Evolutionary conservation across 306 rosid genomes (phyloP).

Genomic region (Prunus salicina): DNA sequence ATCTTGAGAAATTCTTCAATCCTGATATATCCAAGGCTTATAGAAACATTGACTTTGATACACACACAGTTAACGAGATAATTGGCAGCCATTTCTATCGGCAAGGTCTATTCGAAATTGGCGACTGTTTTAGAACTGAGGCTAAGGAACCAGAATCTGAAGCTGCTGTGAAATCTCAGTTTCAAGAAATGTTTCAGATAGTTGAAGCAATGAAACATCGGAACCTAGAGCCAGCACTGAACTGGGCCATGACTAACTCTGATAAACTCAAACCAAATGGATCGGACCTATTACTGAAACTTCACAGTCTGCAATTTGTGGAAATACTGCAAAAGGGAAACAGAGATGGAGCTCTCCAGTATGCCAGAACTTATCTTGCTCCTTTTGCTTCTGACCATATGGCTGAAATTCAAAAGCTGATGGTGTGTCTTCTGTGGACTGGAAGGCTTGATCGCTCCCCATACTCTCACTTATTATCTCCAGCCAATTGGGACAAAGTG

Average conservation of each 20-base stretch:
- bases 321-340: conserved; percentile 60
- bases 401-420: conserved; percentile 72
- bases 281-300: conserved; percentile 67
- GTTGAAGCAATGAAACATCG: conserved; percentile 67
- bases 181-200: conserved; percentile 74
- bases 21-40: conserved; percentile 92
- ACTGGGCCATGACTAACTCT: conserved; percentile 64
- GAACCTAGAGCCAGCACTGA: conserved; percentile 78
- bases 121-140: conserved; percentile 64
- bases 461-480: conserved; percentile 50
- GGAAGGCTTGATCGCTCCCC: conserved; percentile 89
- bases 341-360: conserved; percentile 62
- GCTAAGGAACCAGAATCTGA: conserved; percentile 62
- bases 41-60: conserved; percentile 64
- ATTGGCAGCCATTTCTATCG: conserved; percentile 80
- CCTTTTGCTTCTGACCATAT: conserved; percentile 55
- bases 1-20: conserved; percentile 71
- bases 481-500: conserved; percentile 65
- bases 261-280: conserved; percentile 64
- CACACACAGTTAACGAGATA: conserved; percentile 58
- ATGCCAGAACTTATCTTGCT: conserved; percentile 61
- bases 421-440: conserved; percentile 70
- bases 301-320: conserved; percentile 69
- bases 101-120: conserved; percentile 77
- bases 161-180: conserved; percentile 55